Evolutionary conservation across 1,139 yeast genomes (phyloP), one percentile per base, ranked within the genome.

Genomic region (Ogataea hybrid): DNA sequence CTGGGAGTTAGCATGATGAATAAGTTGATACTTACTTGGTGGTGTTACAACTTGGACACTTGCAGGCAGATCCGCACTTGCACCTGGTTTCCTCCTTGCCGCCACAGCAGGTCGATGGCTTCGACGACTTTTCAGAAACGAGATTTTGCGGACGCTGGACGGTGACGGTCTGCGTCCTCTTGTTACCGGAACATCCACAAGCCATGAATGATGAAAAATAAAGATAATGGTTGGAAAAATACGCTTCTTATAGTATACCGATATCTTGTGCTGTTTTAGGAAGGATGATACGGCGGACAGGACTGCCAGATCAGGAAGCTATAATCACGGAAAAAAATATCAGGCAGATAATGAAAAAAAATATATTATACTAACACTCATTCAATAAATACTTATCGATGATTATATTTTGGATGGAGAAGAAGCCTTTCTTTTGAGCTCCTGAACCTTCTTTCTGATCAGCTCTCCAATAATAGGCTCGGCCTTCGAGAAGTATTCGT

Each of bases 401-500:
- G 12, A 21, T 40, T 40, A 53, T 32, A 54, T 32, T 44, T 57
- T 53, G 18, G 58, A 37, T 14, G 57, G 48, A 23, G 52, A 48
- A 28, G 52, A 48, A 28, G 49, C 52, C 25, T 44, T 43, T 44
- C 57, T 49, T 57, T 77, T 65, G 49, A 77, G 62, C 62, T 75
- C 67, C 56, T 75, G 68, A 43, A 76, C 70, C 62, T 83, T 92
- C 58, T 71, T 77, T 67, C 81, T 80, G 61, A 89, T 77, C 44
- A 68, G 66, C 35, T 64, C 62, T 41, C 82, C 87, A 63, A 90
- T 76, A 45, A 77, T 81, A 41, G 78, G 72, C 57, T 79, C 74
- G 41, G 89, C 95, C 68, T 82, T 81, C 48, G 74, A 62, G 63
- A 90, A 90, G 78, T 84, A 78, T 49, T 75, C 87, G 58, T 84